These are phyloP conservation scores for Talaromyces piceae DNA, from an alignment of 2,329 filamentous ascomycete species.

Conservation along the genomic window DNA sequence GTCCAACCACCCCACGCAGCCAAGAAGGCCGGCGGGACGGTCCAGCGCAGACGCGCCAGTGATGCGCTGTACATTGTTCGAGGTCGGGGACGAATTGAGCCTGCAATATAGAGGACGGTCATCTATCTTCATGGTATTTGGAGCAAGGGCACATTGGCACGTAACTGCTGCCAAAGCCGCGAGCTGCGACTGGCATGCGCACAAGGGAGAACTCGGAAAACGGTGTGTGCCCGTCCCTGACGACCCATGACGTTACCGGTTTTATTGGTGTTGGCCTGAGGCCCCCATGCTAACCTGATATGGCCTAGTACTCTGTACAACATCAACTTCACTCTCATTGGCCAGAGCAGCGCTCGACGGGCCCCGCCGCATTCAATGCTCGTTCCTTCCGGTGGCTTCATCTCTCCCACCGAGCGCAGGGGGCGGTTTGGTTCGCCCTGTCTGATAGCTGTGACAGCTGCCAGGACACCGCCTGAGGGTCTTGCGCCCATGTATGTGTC, in stretches of 20 bases:
- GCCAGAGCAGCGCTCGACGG: neutral
- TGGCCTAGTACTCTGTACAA: neutral
- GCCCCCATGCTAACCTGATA: neutral
- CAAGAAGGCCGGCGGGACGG: slow-evolving; percentile 23
- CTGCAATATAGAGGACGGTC: slow-evolving; percentile 5
- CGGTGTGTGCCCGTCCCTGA: slow-evolving; percentile 5
- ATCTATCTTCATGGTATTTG: slow-evolving; percentile 15
- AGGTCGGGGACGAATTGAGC: slow-evolving; percentile 16
- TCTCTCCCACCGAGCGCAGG: neutral
- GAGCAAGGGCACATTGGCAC: neutral
- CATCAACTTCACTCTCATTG: neutral
- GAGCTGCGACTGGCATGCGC: neutral
- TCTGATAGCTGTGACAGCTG: too few relatives aligned
- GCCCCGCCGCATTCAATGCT: neutral
- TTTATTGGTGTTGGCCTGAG: neutral
- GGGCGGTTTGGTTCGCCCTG: neutral
- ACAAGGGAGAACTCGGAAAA: neutral
- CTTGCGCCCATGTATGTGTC: neutral
- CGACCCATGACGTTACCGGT: slow-evolving; percentile 11
- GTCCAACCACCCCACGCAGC: slow-evolving; percentile 10
- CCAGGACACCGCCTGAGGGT: neutral
- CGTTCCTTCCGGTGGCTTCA: neutral
- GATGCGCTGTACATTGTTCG: slow-evolving; percentile 29
- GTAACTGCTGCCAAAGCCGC: neutral
- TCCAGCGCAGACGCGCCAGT: slow-evolving; percentile 27